A percentile compares a stretch with the other conserved stretches of the same genome.
phyloP scores from a whole-genome alignment of 2,329 filamentous ascomycete species.

The Neonectria sp. region DNA sequence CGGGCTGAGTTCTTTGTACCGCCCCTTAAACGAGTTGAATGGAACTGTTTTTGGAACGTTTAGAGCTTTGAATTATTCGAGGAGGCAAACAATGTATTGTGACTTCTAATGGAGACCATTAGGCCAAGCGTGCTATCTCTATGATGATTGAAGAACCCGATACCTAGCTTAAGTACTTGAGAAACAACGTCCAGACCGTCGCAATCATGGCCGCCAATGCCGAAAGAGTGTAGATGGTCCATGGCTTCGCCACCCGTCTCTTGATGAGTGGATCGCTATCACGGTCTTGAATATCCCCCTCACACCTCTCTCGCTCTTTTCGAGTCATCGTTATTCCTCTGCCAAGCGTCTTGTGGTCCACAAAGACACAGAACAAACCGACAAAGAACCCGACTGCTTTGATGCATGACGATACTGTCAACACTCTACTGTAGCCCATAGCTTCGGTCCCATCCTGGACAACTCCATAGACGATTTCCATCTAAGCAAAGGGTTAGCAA shows the following conservation, averaged over 20 bases:
- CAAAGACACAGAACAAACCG: constrained; percentile 37
- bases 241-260: constrained; percentile 29
- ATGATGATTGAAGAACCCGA: neutral
- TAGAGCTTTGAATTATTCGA: too few species aligned
- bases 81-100: too few species aligned
- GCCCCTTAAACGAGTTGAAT: too few species aligned
- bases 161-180: constrained; percentile 39
- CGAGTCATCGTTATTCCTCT: constrained; percentile 42
- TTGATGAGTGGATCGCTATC: constrained; percentile 38
- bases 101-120: too few species aligned
- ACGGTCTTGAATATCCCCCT: constrained; percentile 32
- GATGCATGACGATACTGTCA: constrained; percentile 35
- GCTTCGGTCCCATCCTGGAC: constrained; percentile 40
- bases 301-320: constrained; percentile 32
- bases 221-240: constrained; percentile 29
- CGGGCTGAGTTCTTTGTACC: too few species aligned
- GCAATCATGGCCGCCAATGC: constrained; percentile 36
- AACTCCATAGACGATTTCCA: constrained; percentile 44
- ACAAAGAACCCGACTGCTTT: constrained; percentile 40
- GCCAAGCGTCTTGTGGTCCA: constrained; percentile 39
- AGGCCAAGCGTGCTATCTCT: too few species aligned
- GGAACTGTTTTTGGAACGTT: too few species aligned
- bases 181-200: constrained; percentile 37
- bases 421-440: constrained; percentile 38
- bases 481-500: constrained; percentile 17